Evolutionary conservation across 2,329 filamentous ascomycete genomes (phyloP).

Genomic region (Penicillium sp.): DNA sequence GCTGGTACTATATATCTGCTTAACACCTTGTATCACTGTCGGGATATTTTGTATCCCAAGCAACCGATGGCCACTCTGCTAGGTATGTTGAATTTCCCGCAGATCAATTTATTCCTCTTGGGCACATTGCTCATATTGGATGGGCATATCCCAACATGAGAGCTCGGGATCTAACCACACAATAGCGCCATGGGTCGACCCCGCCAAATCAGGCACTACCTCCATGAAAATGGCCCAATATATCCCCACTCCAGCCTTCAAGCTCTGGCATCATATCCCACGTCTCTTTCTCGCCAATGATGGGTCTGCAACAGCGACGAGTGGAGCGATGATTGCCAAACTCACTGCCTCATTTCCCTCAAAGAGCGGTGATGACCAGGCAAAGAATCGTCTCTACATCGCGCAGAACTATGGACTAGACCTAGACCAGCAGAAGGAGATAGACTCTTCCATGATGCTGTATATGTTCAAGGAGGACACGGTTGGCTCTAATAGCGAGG

Average conservation of each 20-base stretch:
- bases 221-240: conserved; percentile 27
- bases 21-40: conserved; percentile 40
- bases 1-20: conserved; percentile 45
- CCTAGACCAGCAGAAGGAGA: conserved; percentile 18
- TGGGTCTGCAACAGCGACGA: conserved; percentile 20
- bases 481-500: conserved; percentile 40
- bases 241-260: conserved; percentile 25
- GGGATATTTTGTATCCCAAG: conserved; percentile 28
- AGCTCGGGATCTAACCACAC: conserved; percentile 18
- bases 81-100: not conserved
- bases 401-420: conserved; percentile 21
- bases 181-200: conserved; percentile 46
- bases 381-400: conserved; percentile 16
- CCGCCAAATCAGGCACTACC: conserved; percentile 35
- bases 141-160: not conserved
- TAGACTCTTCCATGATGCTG: conserved; percentile 4
- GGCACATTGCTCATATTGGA: not conserved
- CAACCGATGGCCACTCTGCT: not conserved
- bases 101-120: not conserved
- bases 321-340: conserved; percentile 13
- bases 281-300: conserved; percentile 26
- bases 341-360: conserved; percentile 8
- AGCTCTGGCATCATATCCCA: conserved; percentile 28
- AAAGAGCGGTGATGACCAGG: conserved; percentile 2
- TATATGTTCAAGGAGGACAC: conserved; percentile 32